A percentile compares a stretch with the other conserved stretches of the same genome.
Evolutionary conservation across 2,329 filamentous ascomycete species (phyloP).

Genomic region (Scleromitrula shiraiana): DNA sequence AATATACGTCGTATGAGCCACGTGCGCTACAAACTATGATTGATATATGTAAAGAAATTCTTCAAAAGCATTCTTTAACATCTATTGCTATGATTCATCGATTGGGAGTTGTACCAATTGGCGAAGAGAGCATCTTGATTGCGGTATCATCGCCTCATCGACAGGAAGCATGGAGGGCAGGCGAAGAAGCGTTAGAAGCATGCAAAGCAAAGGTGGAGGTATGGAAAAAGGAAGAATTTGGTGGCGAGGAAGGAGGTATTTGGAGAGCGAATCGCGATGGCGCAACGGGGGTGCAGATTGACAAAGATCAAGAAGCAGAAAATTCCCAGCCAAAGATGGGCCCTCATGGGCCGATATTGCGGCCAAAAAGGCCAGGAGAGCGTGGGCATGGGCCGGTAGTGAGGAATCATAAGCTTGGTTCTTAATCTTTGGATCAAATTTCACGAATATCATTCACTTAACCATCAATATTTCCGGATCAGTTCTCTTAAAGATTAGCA

Average conservation of each 20-base stretch:
- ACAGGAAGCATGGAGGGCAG: constrained; percentile 76
- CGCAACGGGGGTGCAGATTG: constrained; percentile 26
- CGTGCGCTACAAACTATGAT: constrained; percentile 63
- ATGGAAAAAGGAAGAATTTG: constrained; percentile 91
- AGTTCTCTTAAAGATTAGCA: too few species aligned
- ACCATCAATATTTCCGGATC: too few species aligned
- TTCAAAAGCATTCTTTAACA: constrained; percentile 54
- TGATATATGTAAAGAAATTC: constrained; percentile 50
- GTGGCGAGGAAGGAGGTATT: constrained; percentile 61
- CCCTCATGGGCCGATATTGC: constrained; percentile 20
- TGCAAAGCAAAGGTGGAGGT: constrained; percentile 87
- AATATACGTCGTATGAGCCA: constrained; percentile 67
- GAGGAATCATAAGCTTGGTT: background rate
- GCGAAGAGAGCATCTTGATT: constrained; percentile 89
- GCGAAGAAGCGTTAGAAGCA: constrained; percentile 80
- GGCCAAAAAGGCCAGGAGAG: constrained; percentile 19
- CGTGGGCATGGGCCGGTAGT: constrained; percentile 26
- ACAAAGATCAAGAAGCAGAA: constrained; percentile 6
- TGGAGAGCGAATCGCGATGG: constrained; percentile 88
- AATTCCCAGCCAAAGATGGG: constrained; percentile 9
- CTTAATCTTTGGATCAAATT: too few species aligned
- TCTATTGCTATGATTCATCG: constrained; percentile 78
- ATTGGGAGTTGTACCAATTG: constrained; percentile 76
- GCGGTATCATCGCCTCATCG: constrained; percentile 79
- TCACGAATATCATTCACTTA: too few species aligned